A percentile compares a stretch with the other conserved stretches of the same genome.
Conservation (phyloP, 352 stramenopile genomes). For the Globisporangium canariense region DNA sequence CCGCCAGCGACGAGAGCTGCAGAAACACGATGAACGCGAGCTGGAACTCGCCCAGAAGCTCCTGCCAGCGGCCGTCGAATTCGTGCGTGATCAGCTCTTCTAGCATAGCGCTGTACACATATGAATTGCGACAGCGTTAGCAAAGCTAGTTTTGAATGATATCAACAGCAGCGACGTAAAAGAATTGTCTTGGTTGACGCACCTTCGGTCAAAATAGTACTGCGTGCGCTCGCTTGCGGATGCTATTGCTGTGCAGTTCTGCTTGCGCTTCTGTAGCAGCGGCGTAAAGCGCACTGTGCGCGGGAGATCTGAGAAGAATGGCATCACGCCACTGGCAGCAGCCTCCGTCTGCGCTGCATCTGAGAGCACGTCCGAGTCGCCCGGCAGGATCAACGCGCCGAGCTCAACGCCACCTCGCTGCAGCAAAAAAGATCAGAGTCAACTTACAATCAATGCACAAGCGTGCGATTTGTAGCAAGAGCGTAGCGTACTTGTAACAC, state of each 20-base stretch:
- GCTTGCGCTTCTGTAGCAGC: conserved; percentile 35
- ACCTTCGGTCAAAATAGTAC: conserved; percentile 83
- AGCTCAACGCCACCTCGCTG: conserved; percentile 69
- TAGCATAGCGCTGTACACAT: conserved; percentile 33
- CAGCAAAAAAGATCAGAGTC: background rate
- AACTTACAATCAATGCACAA: no score
- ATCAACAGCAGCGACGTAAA: no score
- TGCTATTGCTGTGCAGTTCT: conserved; percentile 26
- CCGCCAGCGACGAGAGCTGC: conserved; percentile 90
- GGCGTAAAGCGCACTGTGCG: conserved; percentile 71
- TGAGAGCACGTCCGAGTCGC: conserved; percentile 50
- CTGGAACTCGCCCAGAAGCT: conserved; percentile 92
- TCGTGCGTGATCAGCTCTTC: conserved; percentile 38
- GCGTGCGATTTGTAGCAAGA: background rate
- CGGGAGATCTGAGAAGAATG: conserved; percentile 72
- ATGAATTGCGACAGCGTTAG: background rate
- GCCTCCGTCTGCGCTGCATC: conserved; percentile 13
- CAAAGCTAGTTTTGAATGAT: no score
- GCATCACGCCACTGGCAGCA: conserved; percentile 28
- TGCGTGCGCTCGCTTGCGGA: conserved; percentile 49
- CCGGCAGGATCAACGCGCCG: conserved; percentile 61
- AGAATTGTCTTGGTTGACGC: background rate
- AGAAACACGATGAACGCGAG: conserved; percentile 93
- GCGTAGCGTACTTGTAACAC: conserved; percentile 51
- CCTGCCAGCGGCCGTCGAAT: conserved; percentile 54